Evolutionary conservation across 2,329 filamentous ascomycete species (phyloP).

Genomic region (Penicillium capsulatum): DNA sequence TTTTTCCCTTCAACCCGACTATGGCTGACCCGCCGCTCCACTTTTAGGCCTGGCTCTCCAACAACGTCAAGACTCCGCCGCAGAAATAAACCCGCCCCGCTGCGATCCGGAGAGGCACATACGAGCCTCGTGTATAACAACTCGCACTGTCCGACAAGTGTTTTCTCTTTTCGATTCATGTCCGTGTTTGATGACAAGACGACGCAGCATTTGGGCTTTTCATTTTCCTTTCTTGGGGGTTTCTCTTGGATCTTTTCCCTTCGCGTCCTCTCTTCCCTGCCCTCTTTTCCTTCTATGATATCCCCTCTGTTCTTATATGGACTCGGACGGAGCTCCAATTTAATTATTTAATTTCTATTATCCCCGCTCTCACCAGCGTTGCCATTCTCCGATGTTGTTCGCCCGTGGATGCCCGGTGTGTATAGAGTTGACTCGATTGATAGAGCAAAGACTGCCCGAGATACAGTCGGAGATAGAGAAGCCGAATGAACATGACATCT

Average conservation of each 20-base stretch:
- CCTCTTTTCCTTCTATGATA: constrained; percentile 39
- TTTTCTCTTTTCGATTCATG: constrained; percentile 32
- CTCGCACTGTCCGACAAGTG: constrained; percentile 26
- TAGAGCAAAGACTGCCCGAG: constrained; percentile 6
- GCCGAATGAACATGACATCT: constrained; percentile 17
- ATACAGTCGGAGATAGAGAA: constrained; percentile 11
- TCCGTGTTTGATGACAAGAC: constrained; percentile 41
- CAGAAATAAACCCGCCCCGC: constrained; percentile 33
- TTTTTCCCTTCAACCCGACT: constrained; percentile 6
- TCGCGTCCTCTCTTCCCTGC: constrained; percentile 19
- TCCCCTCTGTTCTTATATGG: constrained; percentile 41
- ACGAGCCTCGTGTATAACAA: constrained; percentile 35
- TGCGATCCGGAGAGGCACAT: constrained; percentile 20
- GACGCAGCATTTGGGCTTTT: constrained; percentile 39
- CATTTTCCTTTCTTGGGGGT: constrained; percentile 16
- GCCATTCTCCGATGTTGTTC: constrained; percentile 16
- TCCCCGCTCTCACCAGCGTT: constrained; percentile 20
- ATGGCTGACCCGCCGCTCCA: constrained; percentile 16
- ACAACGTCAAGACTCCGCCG: constrained; percentile 66
- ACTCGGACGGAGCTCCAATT: constrained; percentile 29
- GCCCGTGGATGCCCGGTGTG: constrained; percentile 13
- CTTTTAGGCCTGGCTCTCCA: constrained; percentile 67
- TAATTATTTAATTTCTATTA: constrained; percentile 30
- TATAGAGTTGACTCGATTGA: constrained; percentile 16
- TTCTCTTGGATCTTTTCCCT: constrained; percentile 15